phyloP scores from a whole-genome alignment of 495 filamentous ascomycete species.

The Pseudevernia furfuracea region DNA sequence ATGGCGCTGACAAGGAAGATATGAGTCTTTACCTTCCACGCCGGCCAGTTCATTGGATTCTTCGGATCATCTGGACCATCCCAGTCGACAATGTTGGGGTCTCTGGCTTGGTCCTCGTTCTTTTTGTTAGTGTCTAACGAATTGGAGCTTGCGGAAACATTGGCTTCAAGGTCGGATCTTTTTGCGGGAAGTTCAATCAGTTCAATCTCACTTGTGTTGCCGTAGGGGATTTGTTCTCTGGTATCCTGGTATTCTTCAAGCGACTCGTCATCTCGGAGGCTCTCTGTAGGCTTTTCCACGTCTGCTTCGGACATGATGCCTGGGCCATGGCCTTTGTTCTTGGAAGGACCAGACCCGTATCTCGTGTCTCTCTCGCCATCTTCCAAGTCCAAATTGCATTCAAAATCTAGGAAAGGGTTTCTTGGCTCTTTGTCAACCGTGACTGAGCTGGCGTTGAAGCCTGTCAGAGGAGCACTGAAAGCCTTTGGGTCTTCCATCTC shows the following conservation, averaged over 20 bases:
- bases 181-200: not conserved
- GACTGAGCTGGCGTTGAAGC: not conserved
- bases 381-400: not conserved
- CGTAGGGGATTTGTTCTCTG: not conserved
- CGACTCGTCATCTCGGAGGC: not conserved
- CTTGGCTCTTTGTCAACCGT: not conserved
- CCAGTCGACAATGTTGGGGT: slow-evolving; percentile 39
- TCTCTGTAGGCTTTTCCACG: not conserved
- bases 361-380: not conserved
- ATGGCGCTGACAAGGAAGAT: slow-evolving; percentile 41
- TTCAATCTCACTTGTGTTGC: slow-evolving; percentile 4
- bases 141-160: not conserved
- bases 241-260: not conserved
- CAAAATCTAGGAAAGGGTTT: too few relatives aligned
- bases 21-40: slow-evolving; percentile 41
- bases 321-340: too few relatives aligned
- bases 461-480: not conserved
- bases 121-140: not conserved
- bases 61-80: slow-evolving; percentile 47
- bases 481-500: slow-evolving; percentile 8
- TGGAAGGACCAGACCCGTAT: too few relatives aligned
- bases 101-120: slow-evolving; percentile 19
- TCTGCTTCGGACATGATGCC: too few relatives aligned
- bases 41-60: slow-evolving; percentile 58
- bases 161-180: slow-evolving; percentile 16